phyloP scores from a whole-genome alignment of 2,329 filamentous ascomycete species.

The Colletotrichum lentis region DNA sequence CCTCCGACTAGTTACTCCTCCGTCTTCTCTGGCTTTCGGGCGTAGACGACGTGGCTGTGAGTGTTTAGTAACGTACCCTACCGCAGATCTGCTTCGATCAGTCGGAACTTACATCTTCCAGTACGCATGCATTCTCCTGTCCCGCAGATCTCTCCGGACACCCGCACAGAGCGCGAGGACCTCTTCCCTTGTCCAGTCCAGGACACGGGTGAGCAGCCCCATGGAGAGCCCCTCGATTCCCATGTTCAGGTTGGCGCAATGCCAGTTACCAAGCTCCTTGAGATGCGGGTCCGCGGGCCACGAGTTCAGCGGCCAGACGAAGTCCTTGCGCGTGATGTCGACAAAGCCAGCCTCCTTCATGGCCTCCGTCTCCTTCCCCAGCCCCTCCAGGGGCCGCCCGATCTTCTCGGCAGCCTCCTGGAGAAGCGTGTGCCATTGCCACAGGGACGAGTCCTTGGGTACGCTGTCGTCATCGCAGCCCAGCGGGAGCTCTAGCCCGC shows the following conservation, averaged over 20 bases:
- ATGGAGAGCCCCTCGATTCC: conserved; percentile 48
- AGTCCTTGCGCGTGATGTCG: conserved; percentile 5
- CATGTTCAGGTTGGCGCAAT: conserved; percentile 43
- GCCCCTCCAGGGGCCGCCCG: conserved; percentile 44
- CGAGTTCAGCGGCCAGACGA: conserved; percentile 36
- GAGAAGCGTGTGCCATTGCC: conserved; percentile 44
- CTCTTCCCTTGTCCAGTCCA: conserved; percentile 48
- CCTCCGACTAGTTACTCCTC: not conserved
- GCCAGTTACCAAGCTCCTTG: conserved; percentile 30
- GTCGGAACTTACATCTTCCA: conserved; percentile 28
- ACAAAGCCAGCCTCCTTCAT: conserved; percentile 31
- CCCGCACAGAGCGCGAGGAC: conserved; percentile 40
- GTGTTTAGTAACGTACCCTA: not conserved
- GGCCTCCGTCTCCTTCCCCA: conserved; percentile 40
- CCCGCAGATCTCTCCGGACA: conserved; percentile 41
- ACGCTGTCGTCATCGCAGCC: conserved; percentile 46
- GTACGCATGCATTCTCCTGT: conserved; percentile 42
- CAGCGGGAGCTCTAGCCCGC: conserved; percentile 42
- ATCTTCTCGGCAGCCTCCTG: conserved; percentile 45
- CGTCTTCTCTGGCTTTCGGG: not conserved
- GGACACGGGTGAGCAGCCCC: conserved; percentile 48
- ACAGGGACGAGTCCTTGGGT: conserved; percentile 42
- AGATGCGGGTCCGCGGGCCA: conserved; percentile 38
- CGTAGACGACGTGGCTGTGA: conserved; percentile 8
- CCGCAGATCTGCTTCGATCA: not conserved